phyloP scores from a whole-genome alignment of 148 eudicot genomes.

The Diospyros lotus region DNA sequence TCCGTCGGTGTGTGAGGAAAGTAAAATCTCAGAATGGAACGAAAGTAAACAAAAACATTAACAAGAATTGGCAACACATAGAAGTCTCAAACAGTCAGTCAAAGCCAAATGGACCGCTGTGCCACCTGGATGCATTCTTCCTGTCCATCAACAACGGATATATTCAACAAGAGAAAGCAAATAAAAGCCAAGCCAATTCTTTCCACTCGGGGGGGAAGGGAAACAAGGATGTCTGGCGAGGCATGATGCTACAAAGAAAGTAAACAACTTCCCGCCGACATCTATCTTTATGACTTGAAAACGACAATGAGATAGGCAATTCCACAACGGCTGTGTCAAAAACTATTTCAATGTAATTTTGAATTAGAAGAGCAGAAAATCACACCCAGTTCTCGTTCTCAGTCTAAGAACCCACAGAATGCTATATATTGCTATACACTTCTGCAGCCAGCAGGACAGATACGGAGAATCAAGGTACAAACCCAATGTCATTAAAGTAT shows the following conservation, averaged over 20 bases:
- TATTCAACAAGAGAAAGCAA: background rate
- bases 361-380: constrained; percentile 3
- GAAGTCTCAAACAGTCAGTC: no score
- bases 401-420: constrained; percentile 8
- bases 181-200: background rate
- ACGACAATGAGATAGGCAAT: background rate
- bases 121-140: no score
- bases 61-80: no score
- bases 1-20: no score
- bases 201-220: constrained; percentile 9
- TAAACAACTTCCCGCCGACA: background rate
- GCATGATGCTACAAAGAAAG: constrained; percentile 6
- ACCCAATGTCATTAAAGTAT: constrained; percentile 79
- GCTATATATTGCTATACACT: constrained; percentile 22
- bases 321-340: constrained; percentile 8
- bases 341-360: constrained; percentile 12
- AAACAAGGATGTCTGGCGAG: background rate
- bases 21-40: no score
- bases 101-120: no score
- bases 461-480: constrained; percentile 44
- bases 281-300: background rate
- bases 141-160: no score
- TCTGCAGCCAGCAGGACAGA: constrained; percentile 9
- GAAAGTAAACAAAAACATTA: no score
- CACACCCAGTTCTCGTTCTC: constrained; percentile 10